Conservation (phyloP, 352 stramenopile genomes). For the Phytophthora idaei region DNA sequence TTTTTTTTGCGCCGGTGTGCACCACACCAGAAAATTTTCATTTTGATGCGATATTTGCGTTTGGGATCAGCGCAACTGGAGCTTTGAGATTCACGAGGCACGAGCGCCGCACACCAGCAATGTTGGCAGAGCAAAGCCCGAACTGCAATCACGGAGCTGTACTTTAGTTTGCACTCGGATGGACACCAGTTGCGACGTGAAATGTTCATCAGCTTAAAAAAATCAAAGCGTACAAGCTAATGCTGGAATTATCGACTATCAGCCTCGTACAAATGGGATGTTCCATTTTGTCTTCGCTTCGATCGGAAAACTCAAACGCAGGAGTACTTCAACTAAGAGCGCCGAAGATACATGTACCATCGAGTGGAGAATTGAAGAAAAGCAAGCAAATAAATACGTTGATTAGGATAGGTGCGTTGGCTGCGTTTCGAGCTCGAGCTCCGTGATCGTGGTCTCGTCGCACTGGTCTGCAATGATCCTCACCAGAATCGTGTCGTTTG, state of each 20-base stretch:
- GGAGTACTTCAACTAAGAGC: too few relatives aligned
- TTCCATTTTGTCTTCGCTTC: too few relatives aligned
- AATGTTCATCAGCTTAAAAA: too few relatives aligned
- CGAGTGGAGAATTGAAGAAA: neutral
- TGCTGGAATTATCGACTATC: too few relatives aligned
- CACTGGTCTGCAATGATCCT: conserved; percentile 78
- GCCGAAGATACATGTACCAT: too few relatives aligned
- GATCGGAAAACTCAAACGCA: too few relatives aligned
- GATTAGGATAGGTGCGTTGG: conserved; percentile 15
- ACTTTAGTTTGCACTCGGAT: neutral
- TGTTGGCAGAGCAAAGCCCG: neutral
- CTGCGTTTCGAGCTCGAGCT: conserved; percentile 31
- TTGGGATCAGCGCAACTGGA: neutral
- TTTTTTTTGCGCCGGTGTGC: neutral
- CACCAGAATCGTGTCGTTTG: conserved; percentile 75
- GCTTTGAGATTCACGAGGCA: neutral
- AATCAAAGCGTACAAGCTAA: too few relatives aligned
- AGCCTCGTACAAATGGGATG: too few relatives aligned
- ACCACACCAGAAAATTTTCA: neutral
- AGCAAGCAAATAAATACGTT: conserved; percentile 14
- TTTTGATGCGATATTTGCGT: neutral
- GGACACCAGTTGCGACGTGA: neutral
- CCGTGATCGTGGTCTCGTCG: conserved; percentile 51
- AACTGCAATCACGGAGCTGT: neutral
- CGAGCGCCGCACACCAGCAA: neutral